These are phyloP conservation scores for Silene vulgaris DNA, from an alignment of 179 eudicot species.

Conservation along the genomic window DNA sequence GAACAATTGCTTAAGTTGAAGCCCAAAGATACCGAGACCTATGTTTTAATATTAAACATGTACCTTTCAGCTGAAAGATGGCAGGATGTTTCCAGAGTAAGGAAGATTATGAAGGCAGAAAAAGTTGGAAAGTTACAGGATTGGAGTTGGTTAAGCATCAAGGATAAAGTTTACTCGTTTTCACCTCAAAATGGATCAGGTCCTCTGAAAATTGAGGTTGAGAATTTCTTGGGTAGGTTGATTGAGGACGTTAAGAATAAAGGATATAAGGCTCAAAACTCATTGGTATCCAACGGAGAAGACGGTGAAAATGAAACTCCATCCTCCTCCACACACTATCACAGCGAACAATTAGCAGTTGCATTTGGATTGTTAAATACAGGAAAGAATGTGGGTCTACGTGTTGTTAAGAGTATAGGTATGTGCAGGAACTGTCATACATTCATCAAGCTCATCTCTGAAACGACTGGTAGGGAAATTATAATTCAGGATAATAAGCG, in stretches of 20 bases:
- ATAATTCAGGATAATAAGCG: slow-evolving; percentile 64
- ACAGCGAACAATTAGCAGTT: slow-evolving; percentile 70
- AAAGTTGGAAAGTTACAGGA: slow-evolving; percentile 50
- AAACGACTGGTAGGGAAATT: slow-evolving; percentile 46
- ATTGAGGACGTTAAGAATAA: slow-evolving; percentile 33
- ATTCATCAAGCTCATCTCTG: slow-evolving; percentile 52
- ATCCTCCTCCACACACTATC: slow-evolving; percentile 29
- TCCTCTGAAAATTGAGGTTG: slow-evolving; percentile 27
- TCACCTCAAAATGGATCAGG: slow-evolving; percentile 26
- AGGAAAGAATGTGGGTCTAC: slow-evolving; percentile 30
- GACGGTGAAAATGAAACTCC: slow-evolving; percentile 22
- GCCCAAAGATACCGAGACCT: slow-evolving; percentile 52
- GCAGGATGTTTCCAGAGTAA: slow-evolving; percentile 65
- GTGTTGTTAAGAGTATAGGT: slow-evolving; percentile 53
- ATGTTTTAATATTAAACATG: slow-evolving; percentile 56
- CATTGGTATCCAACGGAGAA: slow-evolving; percentile 28
- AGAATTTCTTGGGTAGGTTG: slow-evolving; percentile 35
- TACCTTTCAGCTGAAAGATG: slow-evolving; percentile 57
- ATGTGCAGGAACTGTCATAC: slow-evolving; percentile 67
- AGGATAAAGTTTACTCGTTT: slow-evolving; percentile 55
- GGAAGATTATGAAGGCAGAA: slow-evolving; percentile 56
- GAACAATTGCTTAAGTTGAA: slow-evolving; percentile 51
- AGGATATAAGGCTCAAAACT: slow-evolving; percentile 34
- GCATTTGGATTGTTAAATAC: slow-evolving; percentile 58
- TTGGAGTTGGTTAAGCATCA: slow-evolving; percentile 70